phyloP scores from a whole-genome alignment of 129 eudicot species.

The Dittrichia graveolens region DNA sequence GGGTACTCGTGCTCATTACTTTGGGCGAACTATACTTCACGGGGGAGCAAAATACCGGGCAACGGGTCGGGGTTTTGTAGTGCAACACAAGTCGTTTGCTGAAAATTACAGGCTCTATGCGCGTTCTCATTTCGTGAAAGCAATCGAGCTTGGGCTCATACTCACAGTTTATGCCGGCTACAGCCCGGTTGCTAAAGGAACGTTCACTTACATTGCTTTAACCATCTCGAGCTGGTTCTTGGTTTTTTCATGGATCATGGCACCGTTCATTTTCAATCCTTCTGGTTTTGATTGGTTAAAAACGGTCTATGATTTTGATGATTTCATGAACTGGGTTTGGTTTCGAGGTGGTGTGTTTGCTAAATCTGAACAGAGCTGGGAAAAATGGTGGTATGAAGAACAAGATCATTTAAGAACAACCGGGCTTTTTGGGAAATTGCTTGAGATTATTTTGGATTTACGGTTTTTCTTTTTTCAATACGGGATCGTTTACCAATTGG shows the following conservation, averaged over 20 bases:
- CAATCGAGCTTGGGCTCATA: constrained; percentile 80
- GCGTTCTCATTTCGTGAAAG: constrained; percentile 87
- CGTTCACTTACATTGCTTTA: constrained; percentile 72
- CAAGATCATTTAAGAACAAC: constrained; percentile 90
- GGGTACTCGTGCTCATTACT: constrained; percentile 94
- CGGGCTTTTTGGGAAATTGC: constrained; percentile 66
- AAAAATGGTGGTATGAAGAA: constrained; percentile 90
- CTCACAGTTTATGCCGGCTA: constrained; percentile 70
- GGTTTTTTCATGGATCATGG: constrained; percentile 84
- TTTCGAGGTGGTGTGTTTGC: constrained; percentile 74
- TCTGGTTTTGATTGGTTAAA: constrained; percentile 91
- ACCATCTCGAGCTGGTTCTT: constrained; percentile 84
- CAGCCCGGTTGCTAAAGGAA: constrained; percentile 67
- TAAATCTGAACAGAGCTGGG: constrained; percentile 88
- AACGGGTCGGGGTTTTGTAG: constrained; percentile 95
- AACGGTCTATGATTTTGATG: constrained; percentile 82
- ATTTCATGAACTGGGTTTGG: constrained; percentile 91
- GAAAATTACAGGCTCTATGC: constrained; percentile 81
- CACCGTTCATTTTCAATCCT: constrained; percentile 85
- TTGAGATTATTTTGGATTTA: constrained; percentile 71
- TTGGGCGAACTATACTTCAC: constrained; percentile 86
- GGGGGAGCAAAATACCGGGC: constrained; percentile 96
- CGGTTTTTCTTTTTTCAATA: constrained; percentile 93
- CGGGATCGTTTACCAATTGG: constrained; percentile 79
- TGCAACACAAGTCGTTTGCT: constrained; percentile 75